Percentiles rank a stretch among this genome's conserved stretches.
These are phyloP conservation scores for Oryza meridionalis DNA, from an alignment of 176 grass and related monocot species.

Conservation along the genomic window DNA sequence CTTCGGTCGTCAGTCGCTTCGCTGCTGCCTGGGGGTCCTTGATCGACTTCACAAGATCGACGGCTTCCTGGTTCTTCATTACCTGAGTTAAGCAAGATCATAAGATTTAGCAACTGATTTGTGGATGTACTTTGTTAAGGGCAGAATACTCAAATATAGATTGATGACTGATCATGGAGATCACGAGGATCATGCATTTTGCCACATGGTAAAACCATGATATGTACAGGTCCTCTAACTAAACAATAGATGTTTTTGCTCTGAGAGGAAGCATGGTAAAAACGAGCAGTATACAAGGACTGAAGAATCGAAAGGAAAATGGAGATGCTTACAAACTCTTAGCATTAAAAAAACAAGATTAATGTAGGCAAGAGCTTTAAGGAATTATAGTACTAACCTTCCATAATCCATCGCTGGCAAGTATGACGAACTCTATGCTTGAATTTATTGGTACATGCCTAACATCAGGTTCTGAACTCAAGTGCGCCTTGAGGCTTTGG, in stretches of 20 bases:
- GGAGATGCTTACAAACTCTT: background rate
- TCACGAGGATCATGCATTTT: background rate
- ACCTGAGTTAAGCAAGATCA: constrained; percentile 58
- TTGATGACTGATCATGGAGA: background rate
- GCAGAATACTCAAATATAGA: background rate
- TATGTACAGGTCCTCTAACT: background rate
- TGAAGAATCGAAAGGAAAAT: background rate
- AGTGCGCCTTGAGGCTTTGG: constrained; percentile 93
- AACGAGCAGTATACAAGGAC: background rate
- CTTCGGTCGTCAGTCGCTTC: constrained; percentile 80
- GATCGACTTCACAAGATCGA: constrained; percentile 82
- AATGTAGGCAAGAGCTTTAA: background rate
- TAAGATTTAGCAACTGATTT: background rate
- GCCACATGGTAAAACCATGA: background rate
- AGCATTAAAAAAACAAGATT: background rate
- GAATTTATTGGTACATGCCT: constrained; percentile 76
- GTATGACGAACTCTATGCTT: constrained; percentile 88
- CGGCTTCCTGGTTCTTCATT: constrained; percentile 93
- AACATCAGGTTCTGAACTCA: constrained; percentile 95
- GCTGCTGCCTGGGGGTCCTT: constrained; percentile 98
- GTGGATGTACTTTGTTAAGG: background rate
- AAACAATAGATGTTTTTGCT: too few species aligned
- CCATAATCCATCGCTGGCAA: constrained; percentile 98
- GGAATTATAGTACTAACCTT: constrained; percentile 63
- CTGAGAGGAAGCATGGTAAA: background rate